Percentiles rank a stretch among this genome's conserved stretches.
Conservation (phyloP, 2,329 filamentous ascomycete species). For the Pleoardoris graminearum region DNA sequence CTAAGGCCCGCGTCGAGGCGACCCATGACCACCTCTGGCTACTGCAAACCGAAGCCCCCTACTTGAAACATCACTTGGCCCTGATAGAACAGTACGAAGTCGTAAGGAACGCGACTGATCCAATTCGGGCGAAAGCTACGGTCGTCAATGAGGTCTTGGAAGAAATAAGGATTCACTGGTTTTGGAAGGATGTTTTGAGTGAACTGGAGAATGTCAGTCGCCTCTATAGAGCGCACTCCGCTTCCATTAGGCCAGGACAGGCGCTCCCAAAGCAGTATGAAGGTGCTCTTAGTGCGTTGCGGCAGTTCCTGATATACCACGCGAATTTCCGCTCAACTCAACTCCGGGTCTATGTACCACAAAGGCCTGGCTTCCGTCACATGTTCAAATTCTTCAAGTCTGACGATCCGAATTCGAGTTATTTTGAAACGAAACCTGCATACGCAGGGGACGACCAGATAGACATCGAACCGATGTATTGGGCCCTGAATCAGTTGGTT, state of each 20-base stretch:
- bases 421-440: neutral
- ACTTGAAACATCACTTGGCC: too few relatives aligned
- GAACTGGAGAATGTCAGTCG: conserved; percentile 4
- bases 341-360: conserved; percentile 9
- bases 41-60: too few relatives aligned
- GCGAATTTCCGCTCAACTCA: conserved; percentile 9
- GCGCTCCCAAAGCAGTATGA: conserved; percentile 16
- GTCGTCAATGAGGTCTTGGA: neutral
- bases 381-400: neutral
- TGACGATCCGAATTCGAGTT: neutral
- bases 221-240: conserved; percentile 12
- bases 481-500: conserved; percentile 14
- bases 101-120: too few relatives aligned
- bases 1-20: too few relatives aligned
- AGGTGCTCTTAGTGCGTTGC: conserved; percentile 13
- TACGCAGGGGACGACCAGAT: neutral
- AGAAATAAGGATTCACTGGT: conserved; percentile 9
- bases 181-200: conserved; percentile 13
- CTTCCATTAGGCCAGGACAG: conserved; percentile 9
- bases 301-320: conserved; percentile 12
- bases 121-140: neutral
- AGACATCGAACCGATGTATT: conserved; percentile 15
- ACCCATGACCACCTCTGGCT: too few relatives aligned
- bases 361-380: conserved; percentile 17
- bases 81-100: too few relatives aligned